Evolutionary conservation across 2,329 filamentous ascomycete genomes (phyloP), one percentile per base, ranked within the genome.

Genomic region (Penicillium sp.): DNA sequence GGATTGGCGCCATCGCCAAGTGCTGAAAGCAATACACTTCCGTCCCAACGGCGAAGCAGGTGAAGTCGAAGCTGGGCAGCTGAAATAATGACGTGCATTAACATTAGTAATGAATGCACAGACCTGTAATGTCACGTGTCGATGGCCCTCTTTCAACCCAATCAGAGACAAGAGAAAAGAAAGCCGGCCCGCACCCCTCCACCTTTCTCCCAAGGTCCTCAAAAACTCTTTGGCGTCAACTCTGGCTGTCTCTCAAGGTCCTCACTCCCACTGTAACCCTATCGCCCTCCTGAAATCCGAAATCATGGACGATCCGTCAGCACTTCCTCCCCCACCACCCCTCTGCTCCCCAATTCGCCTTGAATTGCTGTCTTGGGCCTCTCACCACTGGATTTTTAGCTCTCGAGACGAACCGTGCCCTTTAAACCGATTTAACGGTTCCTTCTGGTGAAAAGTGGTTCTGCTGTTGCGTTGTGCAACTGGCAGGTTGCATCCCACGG

Each of bases 1-100:
- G 88, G 52, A 97, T 87, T 11, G 93, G 93, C 13, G 93, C 90
- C 93, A 97, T 97, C 17, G 31, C 35, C 5, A 35, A 30, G 29
- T 41, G 56, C 19, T n/a, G 8, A 56, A 38, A 9, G 23, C 21
- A 19, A 38, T 9, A 23, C 29, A 29, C 26, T n/a, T 8, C 7
- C 19, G 38, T 17, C 15, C 17, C 53, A 5, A 5, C 53, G 30
- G 53, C 15, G 8, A 17, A n/a, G 23, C 17, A n/a, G 26, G 19
- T 50, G 55, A 23, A 50, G 45, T 49, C 30, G 17, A 29, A 13
- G n/a, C 35, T 41, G 15, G 26, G n/a, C 21, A 15, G n/a, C 35
- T 41, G 15, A 26, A 19, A 15, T 30, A 11, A 49, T 56, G 46
- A 49, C 41, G 41, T 52, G 38, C 47, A 31, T 21, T 23, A 5